Evolutionary conservation across 495 filamentous ascomycete genomes (phyloP).

Genomic region (Massariosphaeria phaeospora): DNA sequence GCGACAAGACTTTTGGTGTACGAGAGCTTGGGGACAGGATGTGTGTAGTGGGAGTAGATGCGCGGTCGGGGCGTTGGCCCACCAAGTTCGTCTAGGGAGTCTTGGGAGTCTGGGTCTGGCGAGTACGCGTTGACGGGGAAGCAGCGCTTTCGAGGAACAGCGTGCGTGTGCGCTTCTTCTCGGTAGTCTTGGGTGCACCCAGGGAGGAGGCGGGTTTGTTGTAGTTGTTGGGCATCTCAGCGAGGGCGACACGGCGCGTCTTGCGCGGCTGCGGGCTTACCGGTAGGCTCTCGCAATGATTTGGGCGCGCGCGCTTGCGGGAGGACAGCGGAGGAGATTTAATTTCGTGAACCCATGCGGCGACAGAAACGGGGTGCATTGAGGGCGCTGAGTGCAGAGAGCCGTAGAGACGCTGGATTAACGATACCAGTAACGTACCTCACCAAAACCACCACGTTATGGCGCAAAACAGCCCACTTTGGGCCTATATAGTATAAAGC

Average conservation of each 20-base stretch:
- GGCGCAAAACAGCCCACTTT: too few relatives aligned
- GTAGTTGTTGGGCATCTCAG: slow-evolving; percentile 12
- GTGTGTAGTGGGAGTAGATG: slow-evolving; percentile 1
- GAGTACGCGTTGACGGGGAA: slow-evolving; percentile 12
- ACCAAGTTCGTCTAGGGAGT: slow-evolving; percentile 5
- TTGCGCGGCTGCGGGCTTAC: too few relatives aligned
- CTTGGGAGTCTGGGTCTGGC: slow-evolving; percentile 11
- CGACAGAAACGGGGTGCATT: too few relatives aligned
- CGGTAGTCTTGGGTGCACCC: neutral
- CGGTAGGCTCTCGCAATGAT: too few relatives aligned
- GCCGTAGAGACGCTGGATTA: too few relatives aligned
- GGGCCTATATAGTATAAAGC: too few relatives aligned
- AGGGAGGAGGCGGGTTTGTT: slow-evolving; percentile 1
- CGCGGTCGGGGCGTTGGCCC: slow-evolving; percentile 4
- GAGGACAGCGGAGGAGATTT: too few relatives aligned
- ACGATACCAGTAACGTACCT: too few relatives aligned
- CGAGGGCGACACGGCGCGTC: slow-evolving; percentile 9
- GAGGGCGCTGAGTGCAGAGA: too few relatives aligned
- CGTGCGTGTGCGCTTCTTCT: slow-evolving; percentile 11
- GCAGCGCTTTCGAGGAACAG: slow-evolving; percentile 7
- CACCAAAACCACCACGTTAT: too few relatives aligned
- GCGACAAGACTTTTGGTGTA: slow-evolving; percentile 6
- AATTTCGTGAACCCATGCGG: too few relatives aligned
- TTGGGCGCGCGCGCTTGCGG: too few relatives aligned
- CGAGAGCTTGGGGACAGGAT: slow-evolving; percentile 13